Base-by-base conservation (phyloP, 768 basidiomycete genomes). In the Lactifluus volemus region DNA sequence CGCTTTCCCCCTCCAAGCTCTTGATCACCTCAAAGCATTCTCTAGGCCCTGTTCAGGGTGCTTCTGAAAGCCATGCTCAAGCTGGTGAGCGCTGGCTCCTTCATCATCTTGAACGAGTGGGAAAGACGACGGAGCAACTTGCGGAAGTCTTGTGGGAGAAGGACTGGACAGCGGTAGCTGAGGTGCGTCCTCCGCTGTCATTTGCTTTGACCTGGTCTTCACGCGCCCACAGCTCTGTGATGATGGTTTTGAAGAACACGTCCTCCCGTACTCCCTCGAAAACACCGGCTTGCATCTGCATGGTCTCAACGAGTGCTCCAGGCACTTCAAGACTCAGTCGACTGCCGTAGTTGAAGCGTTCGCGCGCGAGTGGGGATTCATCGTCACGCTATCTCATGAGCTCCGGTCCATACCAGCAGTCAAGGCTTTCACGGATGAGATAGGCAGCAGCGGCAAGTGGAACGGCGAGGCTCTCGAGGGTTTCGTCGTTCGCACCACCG, bases 221-320 rank as follows among this genome's bases (percentile, higher is more conserved):
- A 44, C 36, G 5, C n/a, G 19, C 0, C n/a, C 0, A 10, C 67
- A 98, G 95, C 85, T 99, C 6, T 99, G 97, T 70, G 97, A 99
- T 68, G 97, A 99, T 73, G 82, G 81, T 0, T 98, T 98, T 71
- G 96, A 99, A 68, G 96, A 98, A 70, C 97, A 99, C 68, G 96
- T 98, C 57, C 80, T 99, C 0, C 76, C 83, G 0, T 96, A 93
- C 69, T 75, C 91, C 0, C 78, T 83, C 4, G 86, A 96, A 19
- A 83, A 84, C 60, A 90, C 92, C 0, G 96, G 95, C 4, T 82
- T 98, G 0, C 92, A 98, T 68, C 80, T 98, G 0, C 97, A 98
- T 74, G 96, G 96, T 2, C 76, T 98, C 52, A 98, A 98, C 69
- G 73, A 78, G 54, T 84, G 82, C 63, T 75, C 82, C 4, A 79